Base-by-base conservation (phyloP, 768 basidiomycete genomes). In the Flagelloscypha sp. region DNA sequence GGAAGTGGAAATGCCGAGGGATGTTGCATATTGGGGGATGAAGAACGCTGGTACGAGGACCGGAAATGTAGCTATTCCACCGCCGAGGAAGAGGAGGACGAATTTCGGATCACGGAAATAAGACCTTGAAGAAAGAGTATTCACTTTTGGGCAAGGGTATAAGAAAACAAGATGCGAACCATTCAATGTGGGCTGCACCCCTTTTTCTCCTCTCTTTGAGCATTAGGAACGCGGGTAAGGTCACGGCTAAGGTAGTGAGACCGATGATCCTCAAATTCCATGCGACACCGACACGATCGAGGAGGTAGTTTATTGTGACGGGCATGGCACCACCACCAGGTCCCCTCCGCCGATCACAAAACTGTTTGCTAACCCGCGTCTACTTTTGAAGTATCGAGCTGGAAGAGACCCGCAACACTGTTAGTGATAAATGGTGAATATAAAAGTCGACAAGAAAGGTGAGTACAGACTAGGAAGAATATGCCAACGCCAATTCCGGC, bases 31-130 rank as follows among this genome's bases (percentile, higher is more conserved):
- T 7, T 53, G 46, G 2, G 57, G 59, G 30, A 60, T 57, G 47
- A 63, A 61, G 47, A 58, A 62, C 8, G 55, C 53, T 1, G 59
- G 50, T 16, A 59, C 56, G 23, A 63, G 53, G 7, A 58, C 39
- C 13, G 56, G 58, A 37, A 63, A 62, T 11, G 56, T 57, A 17
- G 50, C 55, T 16, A 59, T 40, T n/a, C 46, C 56, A 20, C 52
- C 55, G 3, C 54, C 56, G n/a, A 59, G 22, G 38, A 52, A 59
- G 6, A 61, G 46, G 6, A 49, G 35, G n/a, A n/a, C n/a, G n/a
- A n/a, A n/a, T n/a, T n/a, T n/a, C n/a, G n/a, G n/a, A 42, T 60
- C 56, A 33, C 35, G 44, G 42, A 59, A 59, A 3, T 57, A 33
- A 30, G 46, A 48, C 53, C 56, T 56, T 31, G 15, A 17, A 23